phyloP scores from a whole-genome alignment of 768 basidiomycete genomes.

The Rhizopogon vinicolor region DNA sequence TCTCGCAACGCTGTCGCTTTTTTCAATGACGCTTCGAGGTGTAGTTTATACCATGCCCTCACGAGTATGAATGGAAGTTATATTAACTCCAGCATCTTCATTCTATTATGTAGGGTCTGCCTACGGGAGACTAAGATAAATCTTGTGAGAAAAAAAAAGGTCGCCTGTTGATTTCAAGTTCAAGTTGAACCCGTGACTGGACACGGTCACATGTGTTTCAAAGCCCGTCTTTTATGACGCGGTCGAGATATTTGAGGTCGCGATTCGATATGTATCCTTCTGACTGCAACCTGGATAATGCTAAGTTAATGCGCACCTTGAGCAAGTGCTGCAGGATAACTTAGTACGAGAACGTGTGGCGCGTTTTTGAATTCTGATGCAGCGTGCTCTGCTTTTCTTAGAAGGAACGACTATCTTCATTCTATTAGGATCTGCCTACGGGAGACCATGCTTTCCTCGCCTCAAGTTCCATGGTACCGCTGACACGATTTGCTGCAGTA shows the following conservation, averaged over 20 bases:
- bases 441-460: not conserved
- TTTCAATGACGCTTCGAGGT: not conserved
- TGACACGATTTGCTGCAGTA: slow-evolving; percentile 24
- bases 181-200: slow-evolving; percentile 4
- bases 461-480: slow-evolving; percentile 17
- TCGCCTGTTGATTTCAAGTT: slow-evolving; percentile 8
- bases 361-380: slow-evolving; percentile 15
- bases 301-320: not conserved
- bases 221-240: slow-evolving; percentile 21
- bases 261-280: slow-evolving; percentile 20
- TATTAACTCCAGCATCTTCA: too few relatives aligned
- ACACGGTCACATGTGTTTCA: slow-evolving; percentile 10
- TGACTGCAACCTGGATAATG: slow-evolving; percentile 9
- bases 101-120: too few relatives aligned
- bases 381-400: slow-evolving; percentile 23
- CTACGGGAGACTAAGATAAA: too few relatives aligned
- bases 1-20: not conserved
- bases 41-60: not conserved
- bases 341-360: slow-evolving; percentile 10
- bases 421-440: too few relatives aligned
- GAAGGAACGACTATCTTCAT: too few relatives aligned
- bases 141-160: too few relatives aligned
- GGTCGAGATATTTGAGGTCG: slow-evolving; percentile 21
- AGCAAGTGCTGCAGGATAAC: not conserved
- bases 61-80: not conserved